Base-by-base conservation (phyloP, 2,329 filamentous ascomycete genomes). In the Colletotrichum liriopes region DNA sequence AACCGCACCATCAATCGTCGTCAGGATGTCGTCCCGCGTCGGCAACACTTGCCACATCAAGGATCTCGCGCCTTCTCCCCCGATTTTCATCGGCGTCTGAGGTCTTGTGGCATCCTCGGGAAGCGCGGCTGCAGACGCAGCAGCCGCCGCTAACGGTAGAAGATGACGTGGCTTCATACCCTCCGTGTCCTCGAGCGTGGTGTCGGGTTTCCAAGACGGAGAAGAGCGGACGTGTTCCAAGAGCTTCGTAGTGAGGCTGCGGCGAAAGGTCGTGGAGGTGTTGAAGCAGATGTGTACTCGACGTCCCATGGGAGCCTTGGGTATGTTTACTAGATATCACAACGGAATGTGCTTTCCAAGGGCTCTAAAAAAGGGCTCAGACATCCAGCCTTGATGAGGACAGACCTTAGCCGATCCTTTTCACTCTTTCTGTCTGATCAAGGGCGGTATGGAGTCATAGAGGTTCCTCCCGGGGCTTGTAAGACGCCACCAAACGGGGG, bases 91-190 rank as follows among this genome's bases (percentile, higher is more conserved):
- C 16, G 41, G 45, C 47, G 16, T 20, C 8, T 37, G 3, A 51
- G 8, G 26, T 26, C 5, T 7, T 4, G 20, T 7, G 14, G n/a
- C 16, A 7, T 16, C n/a, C 2, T 26, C 65, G 20, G 65, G 45
- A 14, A 39, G 18, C 12, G 20, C 39, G n/a, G 47, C 2, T 1
- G 51, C 60, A 14, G 70, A 45, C 2, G 52, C 45, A n/a, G 39
- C 45, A 5, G 23, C 58, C 16, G 67, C 49, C 37, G 55, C 55
- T n/a, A 66, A 23, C 1, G 71, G 61, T 7, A 67, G 16, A 11
- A 72, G 18, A 43, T 8, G 2, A 16, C 41, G 35, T 8, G 59
- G 23, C 16, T 39, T 72, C 69, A 72, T 72, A 8, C 23, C 59
- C 45, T 54, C 64, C 5, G n/a, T 16, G 0, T 58, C 47, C n/a